phyloP scores from a whole-genome alignment of 176 grass and related monocot species.

The Triticum urartu region DNA sequence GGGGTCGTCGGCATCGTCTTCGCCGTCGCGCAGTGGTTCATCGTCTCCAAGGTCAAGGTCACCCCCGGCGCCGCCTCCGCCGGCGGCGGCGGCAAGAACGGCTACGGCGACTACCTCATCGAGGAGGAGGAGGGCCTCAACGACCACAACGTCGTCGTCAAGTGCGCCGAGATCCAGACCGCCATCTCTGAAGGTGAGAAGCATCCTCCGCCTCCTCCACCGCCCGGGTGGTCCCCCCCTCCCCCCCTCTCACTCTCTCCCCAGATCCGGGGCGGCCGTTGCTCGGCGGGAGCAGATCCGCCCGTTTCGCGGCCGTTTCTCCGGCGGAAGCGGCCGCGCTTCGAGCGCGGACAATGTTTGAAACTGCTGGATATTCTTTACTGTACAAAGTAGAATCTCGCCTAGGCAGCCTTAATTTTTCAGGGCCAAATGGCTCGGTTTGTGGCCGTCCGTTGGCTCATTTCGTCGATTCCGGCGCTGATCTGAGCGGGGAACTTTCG shows the following conservation, averaged over 20 bases:
- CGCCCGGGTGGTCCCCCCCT: too few species aligned
- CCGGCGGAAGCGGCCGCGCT: background rate
- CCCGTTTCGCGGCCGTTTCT: background rate
- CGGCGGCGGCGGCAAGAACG: slow-evolving; percentile 46
- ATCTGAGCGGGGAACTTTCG: background rate
- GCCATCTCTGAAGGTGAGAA: slow-evolving; percentile 83
- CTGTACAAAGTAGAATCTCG: background rate
- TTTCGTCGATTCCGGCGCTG: background rate
- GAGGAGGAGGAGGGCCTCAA: slow-evolving; percentile 97
- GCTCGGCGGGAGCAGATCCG: slow-evolving; percentile 30
- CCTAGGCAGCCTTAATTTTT: background rate
- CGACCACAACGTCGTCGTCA: slow-evolving; percentile 88
- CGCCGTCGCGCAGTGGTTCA: slow-evolving; percentile 69
- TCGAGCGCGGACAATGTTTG: background rate
- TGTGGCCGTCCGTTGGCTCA: background rate
- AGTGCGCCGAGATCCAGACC: slow-evolving; percentile 85
- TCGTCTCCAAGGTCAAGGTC: slow-evolving; percentile 74
- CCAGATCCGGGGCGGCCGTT: slow-evolving; percentile 33
- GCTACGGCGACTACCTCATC: slow-evolving; percentile 66
- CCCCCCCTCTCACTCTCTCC: background rate
- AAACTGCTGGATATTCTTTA: background rate
- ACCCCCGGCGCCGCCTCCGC: slow-evolving; percentile 50
- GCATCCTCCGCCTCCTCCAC: too few species aligned
- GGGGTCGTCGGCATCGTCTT: slow-evolving; percentile 65
- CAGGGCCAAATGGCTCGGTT: background rate